phyloP scores from a whole-genome alignment of 768 basidiomycete species.

The Suillus subaureus region DNA sequence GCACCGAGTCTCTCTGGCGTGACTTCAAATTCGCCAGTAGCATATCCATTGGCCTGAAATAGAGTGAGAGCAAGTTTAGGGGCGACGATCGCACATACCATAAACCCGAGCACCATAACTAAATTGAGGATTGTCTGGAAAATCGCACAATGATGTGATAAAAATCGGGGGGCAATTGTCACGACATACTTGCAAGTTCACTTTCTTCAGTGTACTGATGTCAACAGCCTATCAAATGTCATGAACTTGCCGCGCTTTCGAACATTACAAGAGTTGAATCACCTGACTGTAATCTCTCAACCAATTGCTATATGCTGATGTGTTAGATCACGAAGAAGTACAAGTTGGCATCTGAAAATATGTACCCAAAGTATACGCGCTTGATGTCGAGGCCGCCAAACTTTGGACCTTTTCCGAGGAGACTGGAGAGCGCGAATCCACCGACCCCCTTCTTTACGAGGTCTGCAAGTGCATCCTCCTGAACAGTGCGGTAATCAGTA shows the following conservation, averaged over 20 bases:
- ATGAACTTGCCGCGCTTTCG: not conserved
- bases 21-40: conserved; percentile 84
- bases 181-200: conserved; percentile 61
- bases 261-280: conserved; percentile 5
- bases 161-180: not conserved
- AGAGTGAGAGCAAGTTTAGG: not conserved
- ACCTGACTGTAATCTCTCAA: conserved; percentile 86
- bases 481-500: conserved; percentile 15
- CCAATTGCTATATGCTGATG: conserved; percentile 64
- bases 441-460: conserved; percentile 59
- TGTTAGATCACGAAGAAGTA: not conserved
- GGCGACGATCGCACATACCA: conserved; percentile 46
- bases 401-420: conserved; percentile 63
- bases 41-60: conserved; percentile 73
- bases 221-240: conserved; percentile 65
- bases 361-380: conserved; percentile 79
- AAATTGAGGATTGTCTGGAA: conserved; percentile 82
- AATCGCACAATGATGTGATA: not conserved
- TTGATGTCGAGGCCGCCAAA: conserved; percentile 83
- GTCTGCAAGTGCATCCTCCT: conserved; percentile 74
- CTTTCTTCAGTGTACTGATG: conserved; percentile 75
- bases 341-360: not conserved
- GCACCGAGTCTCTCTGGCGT: conserved; percentile 79
- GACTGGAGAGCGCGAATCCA: conserved; percentile 57
- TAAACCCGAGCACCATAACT: conserved; percentile 88